Evolutionary conservation across 139 green algal genomes (phyloP).

Genomic region (Coccomyxa sp.): DNA sequence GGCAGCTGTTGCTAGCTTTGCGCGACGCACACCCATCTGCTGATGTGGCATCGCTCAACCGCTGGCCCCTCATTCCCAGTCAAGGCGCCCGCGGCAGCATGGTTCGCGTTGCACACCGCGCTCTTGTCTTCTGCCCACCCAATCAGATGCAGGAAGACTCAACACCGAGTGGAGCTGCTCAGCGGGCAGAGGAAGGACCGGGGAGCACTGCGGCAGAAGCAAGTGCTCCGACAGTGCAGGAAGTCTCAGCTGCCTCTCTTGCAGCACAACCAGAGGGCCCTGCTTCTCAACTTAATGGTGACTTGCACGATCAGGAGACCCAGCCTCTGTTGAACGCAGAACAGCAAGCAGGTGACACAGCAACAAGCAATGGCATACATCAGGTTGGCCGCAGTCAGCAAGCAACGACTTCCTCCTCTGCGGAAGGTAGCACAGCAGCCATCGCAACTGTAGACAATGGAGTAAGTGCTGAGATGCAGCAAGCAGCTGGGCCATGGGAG

Average conservation of each 20-base stretch:
- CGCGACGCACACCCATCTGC: not conserved
- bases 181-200: not conserved
- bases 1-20: not conserved
- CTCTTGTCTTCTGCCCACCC: not conserved
- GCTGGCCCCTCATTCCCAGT: not conserved
- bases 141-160: not conserved
- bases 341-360: not conserved
- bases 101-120: not conserved
- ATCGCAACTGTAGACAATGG: not conserved
- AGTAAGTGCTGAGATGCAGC: not conserved
- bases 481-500: constrained; percentile 20
- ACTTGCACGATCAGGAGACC: not conserved
- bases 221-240: not conserved
- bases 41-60: not conserved
- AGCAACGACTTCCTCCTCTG: not conserved
- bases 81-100: not conserved
- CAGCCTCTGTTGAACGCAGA: not conserved
- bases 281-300: too few relatives aligned
- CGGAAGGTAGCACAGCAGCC: not conserved
- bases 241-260: not conserved
- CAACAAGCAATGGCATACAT: too few relatives aligned
- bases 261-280: not conserved
- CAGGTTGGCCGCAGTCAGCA: too few relatives aligned
- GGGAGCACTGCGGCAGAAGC: not conserved
- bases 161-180: not conserved